These are phyloP conservation scores for Russula brevipes DNA, from an alignment of 768 basidiomycete genomes.

Conservation along the genomic window DNA sequence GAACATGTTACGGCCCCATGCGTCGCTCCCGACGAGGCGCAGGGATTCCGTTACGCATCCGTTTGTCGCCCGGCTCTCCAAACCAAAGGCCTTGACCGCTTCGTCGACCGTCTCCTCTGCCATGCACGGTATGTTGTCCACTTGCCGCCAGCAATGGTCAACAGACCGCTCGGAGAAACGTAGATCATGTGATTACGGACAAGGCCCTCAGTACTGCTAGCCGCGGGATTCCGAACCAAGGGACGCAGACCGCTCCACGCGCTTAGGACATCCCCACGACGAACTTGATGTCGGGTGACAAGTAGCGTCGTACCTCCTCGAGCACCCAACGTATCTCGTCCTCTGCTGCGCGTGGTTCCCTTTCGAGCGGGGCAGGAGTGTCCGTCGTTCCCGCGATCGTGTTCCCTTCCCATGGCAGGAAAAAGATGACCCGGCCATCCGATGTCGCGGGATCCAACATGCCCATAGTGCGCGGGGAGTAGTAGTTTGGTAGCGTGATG, in stretches of 20 bases:
- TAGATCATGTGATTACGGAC: constrained; percentile 94
- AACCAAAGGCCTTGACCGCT: constrained; percentile 72
- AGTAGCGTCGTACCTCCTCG: constrained; percentile 85
- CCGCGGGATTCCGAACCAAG: constrained; percentile 75
- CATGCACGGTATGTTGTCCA: constrained; percentile 99
- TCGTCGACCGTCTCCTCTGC: constrained; percentile 90
- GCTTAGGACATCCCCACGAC: constrained; percentile 89
- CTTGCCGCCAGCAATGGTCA: constrained; percentile 96
- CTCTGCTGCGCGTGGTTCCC: constrained; percentile 77
- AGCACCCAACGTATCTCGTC: constrained; percentile 97
- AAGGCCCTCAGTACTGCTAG: constrained; percentile 74
- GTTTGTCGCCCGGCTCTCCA: constrained; percentile 49
- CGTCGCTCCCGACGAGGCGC: constrained; percentile 86
- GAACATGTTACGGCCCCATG: constrained; percentile 95
- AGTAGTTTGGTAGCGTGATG: constrained; percentile 96
- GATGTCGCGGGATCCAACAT: constrained; percentile 92
- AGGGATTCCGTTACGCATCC: constrained; percentile 76
- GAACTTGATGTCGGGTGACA: constrained; percentile 90
- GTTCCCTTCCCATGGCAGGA: constrained; percentile 97
- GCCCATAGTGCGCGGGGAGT: constrained; percentile 92
- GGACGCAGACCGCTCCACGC: constrained; percentile 94
- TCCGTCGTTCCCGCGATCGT: constrained; percentile 98
- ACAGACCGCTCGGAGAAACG: constrained; percentile 68
- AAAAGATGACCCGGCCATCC: constrained; percentile 97
- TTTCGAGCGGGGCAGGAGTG: constrained; percentile 62